Base-by-base conservation (phyloP, 768 basidiomycete species). In the Mycena kentingensis region DNA sequence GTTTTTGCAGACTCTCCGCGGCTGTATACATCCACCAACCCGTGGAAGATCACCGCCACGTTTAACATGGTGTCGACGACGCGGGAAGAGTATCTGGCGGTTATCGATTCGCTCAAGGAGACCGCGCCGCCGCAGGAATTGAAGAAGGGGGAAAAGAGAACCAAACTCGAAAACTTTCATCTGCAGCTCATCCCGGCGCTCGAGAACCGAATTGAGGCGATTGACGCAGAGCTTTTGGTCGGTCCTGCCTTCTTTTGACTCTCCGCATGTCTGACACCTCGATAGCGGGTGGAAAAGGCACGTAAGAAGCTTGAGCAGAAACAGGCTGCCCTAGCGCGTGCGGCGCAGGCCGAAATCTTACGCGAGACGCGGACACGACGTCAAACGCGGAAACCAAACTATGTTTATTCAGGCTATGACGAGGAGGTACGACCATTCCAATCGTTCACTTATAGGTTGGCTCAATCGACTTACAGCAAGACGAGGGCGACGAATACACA, bases 11-110 rank as follows among this genome's bases (percentile, higher is more conserved):
- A 90, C 74, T 93, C 92, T 41, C 89, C 91, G 22, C 83, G 92
- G 54, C 71, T 93, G 46, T 94, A 90, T 64, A 73, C 80, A 32
- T 93, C 91, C 28, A 89, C 88, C 13, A 94, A 94, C 68, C 92
- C 92, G 19, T 94, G 90, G 90, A 94, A 93, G 73, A 85, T 85
- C 36, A 82, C 85, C 8, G 85, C 89, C 27, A 85, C 86, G 15
- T 88, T 93, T 63, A 78, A 84, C 60, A 77, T 85, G 11, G 70
- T 87, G 46, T 81, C 88, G 13, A 85, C 87, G 3, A 85, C 88
- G 13, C 78, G 79, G 38, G 84, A 84, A 44, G 89, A 93, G 64
- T 93, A 92, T 62, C 49, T 83, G n/a, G 73, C 72, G 5, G 65
- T 82, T 37, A 76, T 92, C 51, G 83, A 84, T 57, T 73, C 76